Base-by-base conservation (phyloP, 2,329 filamentous ascomycete species). In the Arthrinium puccinioides region DNA sequence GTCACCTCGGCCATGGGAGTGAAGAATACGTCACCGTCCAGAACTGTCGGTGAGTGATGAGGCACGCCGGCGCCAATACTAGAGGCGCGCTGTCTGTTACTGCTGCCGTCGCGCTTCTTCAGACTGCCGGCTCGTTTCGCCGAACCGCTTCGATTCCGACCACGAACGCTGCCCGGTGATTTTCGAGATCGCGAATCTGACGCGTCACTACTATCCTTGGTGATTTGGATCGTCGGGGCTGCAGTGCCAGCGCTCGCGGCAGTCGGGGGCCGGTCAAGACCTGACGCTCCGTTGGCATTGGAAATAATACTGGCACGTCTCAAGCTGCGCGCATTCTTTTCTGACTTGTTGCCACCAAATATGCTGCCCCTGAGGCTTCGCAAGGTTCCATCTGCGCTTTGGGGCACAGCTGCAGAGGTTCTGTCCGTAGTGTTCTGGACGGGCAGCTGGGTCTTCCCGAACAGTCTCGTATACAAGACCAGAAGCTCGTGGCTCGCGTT, bases 401-500 rank as follows among this genome's bases (percentile, higher is more conserved):
- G 82, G 4, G 84, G 82, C 5, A 75, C 72, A 15, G 74, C 66
- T 15, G 68, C 51, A n/a, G 69, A 58, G 20, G 44, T 37, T 21
- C 51, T 51, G 51, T 69, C 39, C 52, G 60, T 23, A 44, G 56
- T 45, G 47, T 57, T 42, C 53, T 65, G 49, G 55, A 53, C 26
- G 45, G 60, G 45, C 69, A 61, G 47, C n/a, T 64, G 58, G 9
- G 64, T 44, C 21, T 54, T 61, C 6, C 83, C 83, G 56, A 95
- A 97, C 0, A 98, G 67, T 44, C 84, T 74, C 4, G 80, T 76
- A 54, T 92, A 98, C 1, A 97, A 67, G 13, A 79, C 79, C 15
- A 98, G 66, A 26, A 98, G 69, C 59, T 96, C 88, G 46, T 87
- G 79, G 54, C 85, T 89, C 42, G 84, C 82, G 54, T 95, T 95